Percentiles rank a stretch among this genome's conserved stretches.
phyloP scores from a whole-genome alignment of 805 yeast genomes.

The Scheffersomyces lignosus region DNA sequence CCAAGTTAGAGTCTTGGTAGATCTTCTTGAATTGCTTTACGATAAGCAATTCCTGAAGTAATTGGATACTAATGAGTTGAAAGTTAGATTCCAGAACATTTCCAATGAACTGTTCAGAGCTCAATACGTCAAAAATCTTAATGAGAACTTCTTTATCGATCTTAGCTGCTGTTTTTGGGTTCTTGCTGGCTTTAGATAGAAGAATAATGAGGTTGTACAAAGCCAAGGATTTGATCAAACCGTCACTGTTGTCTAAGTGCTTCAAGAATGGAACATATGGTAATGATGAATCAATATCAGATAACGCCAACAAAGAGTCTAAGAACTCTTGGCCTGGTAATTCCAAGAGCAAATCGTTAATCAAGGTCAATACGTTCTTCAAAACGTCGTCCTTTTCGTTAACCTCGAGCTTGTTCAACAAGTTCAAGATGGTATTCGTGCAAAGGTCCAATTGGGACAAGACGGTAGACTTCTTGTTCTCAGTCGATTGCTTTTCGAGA shows the following conservation, averaged over 20 bases:
- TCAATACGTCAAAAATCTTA: slow-evolving; percentile 38
- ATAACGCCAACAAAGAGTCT: slow-evolving; percentile 42
- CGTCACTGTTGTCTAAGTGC: slow-evolving; percentile 56
- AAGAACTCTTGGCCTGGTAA: slow-evolving; percentile 33
- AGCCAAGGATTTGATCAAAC: slow-evolving; percentile 53
- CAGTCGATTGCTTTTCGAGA: slow-evolving; percentile 49
- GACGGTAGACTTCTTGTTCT: slow-evolving; percentile 43
- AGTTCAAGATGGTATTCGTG: slow-evolving; percentile 52
- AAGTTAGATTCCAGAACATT: slow-evolving; percentile 41
- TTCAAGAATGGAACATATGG: slow-evolving; percentile 56
- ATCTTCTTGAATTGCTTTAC: slow-evolving; percentile 51
- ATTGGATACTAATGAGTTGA: slow-evolving; percentile 62
- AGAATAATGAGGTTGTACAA: slow-evolving; percentile 55
- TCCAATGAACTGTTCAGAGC: slow-evolving; percentile 29
- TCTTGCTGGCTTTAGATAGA: slow-evolving; percentile 29
- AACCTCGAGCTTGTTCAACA: slow-evolving; percentile 49
- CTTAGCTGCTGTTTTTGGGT: slow-evolving; percentile 9
- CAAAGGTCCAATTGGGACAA: slow-evolving; percentile 48
- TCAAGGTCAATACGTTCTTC: slow-evolving; percentile 60
- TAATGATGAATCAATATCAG: slow-evolving; percentile 41
- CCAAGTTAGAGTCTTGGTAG: slow-evolving; percentile 41
- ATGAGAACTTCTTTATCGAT: slow-evolving; percentile 40
- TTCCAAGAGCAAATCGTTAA: slow-evolving; percentile 55
- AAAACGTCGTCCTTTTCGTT: slow-evolving; percentile 61
- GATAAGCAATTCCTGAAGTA: slow-evolving; percentile 60